These are phyloP conservation scores for Rubia occidens DNA, from an alignment of 305 asterid species.

Conservation along the genomic window DNA sequence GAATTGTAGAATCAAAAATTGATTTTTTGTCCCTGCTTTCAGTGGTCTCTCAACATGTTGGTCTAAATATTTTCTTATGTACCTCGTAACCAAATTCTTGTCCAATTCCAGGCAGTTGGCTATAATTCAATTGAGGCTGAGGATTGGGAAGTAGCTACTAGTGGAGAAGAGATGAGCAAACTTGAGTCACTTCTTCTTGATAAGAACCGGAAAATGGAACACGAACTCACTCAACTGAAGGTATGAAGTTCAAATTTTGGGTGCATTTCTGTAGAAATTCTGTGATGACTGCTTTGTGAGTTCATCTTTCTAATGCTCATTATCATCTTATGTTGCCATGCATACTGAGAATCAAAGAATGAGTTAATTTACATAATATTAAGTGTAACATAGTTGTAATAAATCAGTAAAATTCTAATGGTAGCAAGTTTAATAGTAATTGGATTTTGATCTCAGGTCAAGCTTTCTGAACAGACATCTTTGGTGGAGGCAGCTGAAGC, in stretches of 20 bases:
- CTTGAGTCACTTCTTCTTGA: slow-evolving; percentile 92
- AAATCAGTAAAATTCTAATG: background rate
- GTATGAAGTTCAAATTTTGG: slow-evolving; percentile 22
- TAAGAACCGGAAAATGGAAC: slow-evolving; percentile 98
- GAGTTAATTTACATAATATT: background rate
- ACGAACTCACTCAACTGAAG: slow-evolving; percentile 88
- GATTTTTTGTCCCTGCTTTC: background rate
- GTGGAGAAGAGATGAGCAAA: slow-evolving; percentile 98
- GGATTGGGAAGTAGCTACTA: slow-evolving; percentile 98
- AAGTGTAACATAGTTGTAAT: slow-evolving; percentile 4
- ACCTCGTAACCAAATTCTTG: background rate
- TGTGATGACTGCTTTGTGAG: background rate
- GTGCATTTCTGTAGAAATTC: background rate
- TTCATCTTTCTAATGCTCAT: background rate
- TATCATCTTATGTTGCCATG: background rate
- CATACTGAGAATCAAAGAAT: background rate
- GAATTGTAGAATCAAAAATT: background rate
- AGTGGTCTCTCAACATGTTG: slow-evolving; percentile 4
- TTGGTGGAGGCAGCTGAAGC: slow-evolving; percentile 75
- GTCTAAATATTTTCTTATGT: background rate
- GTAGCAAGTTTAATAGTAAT: background rate
- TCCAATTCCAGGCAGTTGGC: slow-evolving; percentile 76
- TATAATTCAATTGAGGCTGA: slow-evolving; percentile 99
- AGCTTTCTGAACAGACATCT: slow-evolving; percentile 71
- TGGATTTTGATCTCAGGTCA: slow-evolving; percentile 47